Conservation (phyloP, 768 basidiomycete genomes). For the Rubroboletus satanas region DNA sequence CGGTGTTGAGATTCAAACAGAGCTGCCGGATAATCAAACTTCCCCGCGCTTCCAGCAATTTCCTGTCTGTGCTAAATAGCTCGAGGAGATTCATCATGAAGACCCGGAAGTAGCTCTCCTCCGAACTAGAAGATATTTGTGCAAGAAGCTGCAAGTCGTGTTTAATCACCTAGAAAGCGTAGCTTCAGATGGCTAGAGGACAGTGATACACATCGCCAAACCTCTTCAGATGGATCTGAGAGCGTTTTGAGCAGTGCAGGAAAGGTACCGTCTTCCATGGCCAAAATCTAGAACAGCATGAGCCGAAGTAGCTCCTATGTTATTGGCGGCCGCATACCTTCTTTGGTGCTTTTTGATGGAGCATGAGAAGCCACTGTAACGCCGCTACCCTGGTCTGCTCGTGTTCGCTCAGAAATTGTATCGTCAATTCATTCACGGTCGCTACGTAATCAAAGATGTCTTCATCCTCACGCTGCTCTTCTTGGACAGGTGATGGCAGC, state of each 20-base stretch:
- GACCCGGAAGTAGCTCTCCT: conserved; percentile 90
- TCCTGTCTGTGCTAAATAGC: conserved; percentile 90
- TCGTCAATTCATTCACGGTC: conserved; percentile 87
- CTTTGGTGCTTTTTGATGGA: conserved; percentile 96
- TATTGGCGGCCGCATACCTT: conserved; percentile 50
- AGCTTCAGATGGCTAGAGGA: neutral
- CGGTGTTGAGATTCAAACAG: conserved; percentile 90
- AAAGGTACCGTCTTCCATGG: conserved; percentile 96
- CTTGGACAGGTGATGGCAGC: conserved; percentile 28
- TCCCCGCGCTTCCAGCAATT: conserved; percentile 85
- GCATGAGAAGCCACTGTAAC: conserved; percentile 96
- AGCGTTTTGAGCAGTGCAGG: conserved; percentile 92
- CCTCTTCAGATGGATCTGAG: conserved; percentile 96
- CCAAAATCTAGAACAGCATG: conserved; percentile 62
- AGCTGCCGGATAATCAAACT: conserved; percentile 95
- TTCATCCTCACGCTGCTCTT: conserved; percentile 47
- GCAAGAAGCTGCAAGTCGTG: conserved; percentile 93
- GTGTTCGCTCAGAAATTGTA: conserved; percentile 94
- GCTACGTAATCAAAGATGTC: conserved; percentile 90
- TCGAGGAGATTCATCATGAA: conserved; percentile 96
- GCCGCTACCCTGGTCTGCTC: conserved; percentile 96
- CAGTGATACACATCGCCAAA: conserved; percentile 24
- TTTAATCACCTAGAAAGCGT: conserved; percentile 73
- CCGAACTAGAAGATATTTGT: conserved; percentile 93
- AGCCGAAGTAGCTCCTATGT: neutral